phyloP scores from a whole-genome alignment of 148 eudicot species.

The Beta vulgaris region DNA sequence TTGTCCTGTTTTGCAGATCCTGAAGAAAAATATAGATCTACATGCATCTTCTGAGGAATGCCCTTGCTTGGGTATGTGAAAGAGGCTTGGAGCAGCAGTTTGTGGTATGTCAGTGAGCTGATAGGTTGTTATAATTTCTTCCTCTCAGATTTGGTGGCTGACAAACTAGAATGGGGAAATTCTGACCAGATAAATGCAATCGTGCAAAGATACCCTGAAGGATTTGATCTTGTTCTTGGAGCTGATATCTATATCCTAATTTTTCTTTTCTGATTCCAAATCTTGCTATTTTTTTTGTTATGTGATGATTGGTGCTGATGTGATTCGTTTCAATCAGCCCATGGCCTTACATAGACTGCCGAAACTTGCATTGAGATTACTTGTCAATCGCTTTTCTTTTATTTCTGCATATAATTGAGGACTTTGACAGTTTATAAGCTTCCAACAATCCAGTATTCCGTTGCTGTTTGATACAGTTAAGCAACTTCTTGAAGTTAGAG shows the following conservation, averaged over 20 bases:
- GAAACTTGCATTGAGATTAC: too few species aligned
- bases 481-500: constrained; percentile 53
- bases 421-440: constrained; percentile 69
- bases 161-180: constrained; percentile 91
- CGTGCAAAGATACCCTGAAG: constrained; percentile 50
- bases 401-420: neutral
- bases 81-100: constrained; percentile 17
- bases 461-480: constrained; percentile 69
- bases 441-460: constrained; percentile 82
- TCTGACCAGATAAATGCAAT: constrained; percentile 54
- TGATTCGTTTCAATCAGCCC: neutral
- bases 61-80: constrained; percentile 50
- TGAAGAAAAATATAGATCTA: constrained; percentile 69
- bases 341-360: neutral
- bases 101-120: constrained; percentile 14
- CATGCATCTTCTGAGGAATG: constrained; percentile 50
- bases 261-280: neutral
- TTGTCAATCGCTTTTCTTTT: too few species aligned
- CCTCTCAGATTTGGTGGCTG: constrained; percentile 48
- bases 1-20: constrained; percentile 47
- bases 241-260: constrained; percentile 96
- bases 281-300: neutral
- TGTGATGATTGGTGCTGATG: neutral
- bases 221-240: constrained; percentile 91
- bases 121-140: constrained; percentile 1